Evolutionary conservation across 2,329 filamentous ascomycete species (phyloP), one percentile per base, ranked within the genome.

Genomic region (Rhynchosporium secalis): DNA sequence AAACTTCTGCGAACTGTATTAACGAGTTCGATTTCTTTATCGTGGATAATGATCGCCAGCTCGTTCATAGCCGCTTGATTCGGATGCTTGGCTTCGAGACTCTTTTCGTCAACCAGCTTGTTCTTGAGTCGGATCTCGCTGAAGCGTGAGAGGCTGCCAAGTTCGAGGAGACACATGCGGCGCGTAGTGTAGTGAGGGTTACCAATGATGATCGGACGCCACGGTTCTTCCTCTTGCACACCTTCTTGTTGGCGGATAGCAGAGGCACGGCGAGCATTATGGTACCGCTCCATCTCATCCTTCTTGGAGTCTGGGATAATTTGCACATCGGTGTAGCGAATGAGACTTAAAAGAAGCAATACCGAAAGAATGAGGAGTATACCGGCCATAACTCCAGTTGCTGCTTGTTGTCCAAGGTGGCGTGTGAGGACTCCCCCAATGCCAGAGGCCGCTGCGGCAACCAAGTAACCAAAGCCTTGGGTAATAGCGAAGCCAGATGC

Each of bases 161-260:
- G 76, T 73, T 93, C 90, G 15, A 93, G 77, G 29, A 91, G 73
- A 72, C 85, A 91, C 81, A 92, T 86, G 64, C 86, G 81, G 56
- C 90, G 81, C 70, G 83, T 84, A 74, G 86, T 87, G 52, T 87
- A 84, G 49, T 83, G 85, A 12, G 89, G 88, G 71, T 90, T 88
- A 12, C 89, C 89, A 71, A 91, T 84, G 66, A 92, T 83, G 33
- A 87, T 80, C 1, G 89, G 86, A 62, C 84, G 84, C 88, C 87
- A 92, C 52, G 87, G 82, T 65, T 74, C 72, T 12, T 72, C 68
- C 40, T 69, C 68, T 28, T 65, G 62, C 5, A 72, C 56, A 20
- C 75, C 73, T 28, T 73, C 66, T 56, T 67, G 61, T 48, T 65
- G 60, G 1, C 79, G 78, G 56, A 77, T 75, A 15, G 78, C 75